Evolutionary conservation across 2,329 filamentous ascomycete genomes (phyloP).

Genomic region (Colletotrichum tanaceti): DNA sequence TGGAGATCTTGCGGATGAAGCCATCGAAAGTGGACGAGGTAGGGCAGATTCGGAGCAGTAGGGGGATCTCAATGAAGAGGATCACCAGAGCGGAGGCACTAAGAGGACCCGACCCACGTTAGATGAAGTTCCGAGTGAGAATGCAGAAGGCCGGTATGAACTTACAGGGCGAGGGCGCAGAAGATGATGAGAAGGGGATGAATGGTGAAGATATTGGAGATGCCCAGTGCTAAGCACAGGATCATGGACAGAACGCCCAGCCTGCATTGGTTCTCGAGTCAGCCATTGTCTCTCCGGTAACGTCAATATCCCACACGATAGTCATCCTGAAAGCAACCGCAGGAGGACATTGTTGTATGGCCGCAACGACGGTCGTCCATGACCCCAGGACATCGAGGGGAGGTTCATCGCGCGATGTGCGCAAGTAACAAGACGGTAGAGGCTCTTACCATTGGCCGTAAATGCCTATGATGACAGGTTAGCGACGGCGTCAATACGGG

Average conservation of each 20-base stretch:
- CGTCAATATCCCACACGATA: background rate
- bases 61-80: slow-evolving; percentile 89
- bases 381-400: background rate
- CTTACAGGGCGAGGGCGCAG: slow-evolving; percentile 66
- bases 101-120: slow-evolving; percentile 9
- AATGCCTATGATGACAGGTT: slow-evolving; percentile 66
- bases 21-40: slow-evolving; percentile 90
- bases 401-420: background rate
- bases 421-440: slow-evolving; percentile 7
- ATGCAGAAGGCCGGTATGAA: background rate
- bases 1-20: slow-evolving; percentile 91
- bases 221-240: slow-evolving; percentile 75
- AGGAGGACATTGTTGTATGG: background rate
- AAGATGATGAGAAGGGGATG: slow-evolving; percentile 62
- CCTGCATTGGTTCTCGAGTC: slow-evolving; percentile 57
- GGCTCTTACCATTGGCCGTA: slow-evolving; percentile 78
- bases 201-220: slow-evolving; percentile 74
- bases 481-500: slow-evolving; percentile 44
- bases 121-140: slow-evolving; percentile 7
- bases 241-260: slow-evolving; percentile 78
- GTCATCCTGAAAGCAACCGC: background rate
- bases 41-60: slow-evolving; percentile 96
- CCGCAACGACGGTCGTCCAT: background rate
- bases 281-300: slow-evolving; percentile 37
- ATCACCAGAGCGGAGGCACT: slow-evolving; percentile 79